phyloP scores from a whole-genome alignment of 2,329 filamentous ascomycete species.

The Aschersonia sp. region DNA sequence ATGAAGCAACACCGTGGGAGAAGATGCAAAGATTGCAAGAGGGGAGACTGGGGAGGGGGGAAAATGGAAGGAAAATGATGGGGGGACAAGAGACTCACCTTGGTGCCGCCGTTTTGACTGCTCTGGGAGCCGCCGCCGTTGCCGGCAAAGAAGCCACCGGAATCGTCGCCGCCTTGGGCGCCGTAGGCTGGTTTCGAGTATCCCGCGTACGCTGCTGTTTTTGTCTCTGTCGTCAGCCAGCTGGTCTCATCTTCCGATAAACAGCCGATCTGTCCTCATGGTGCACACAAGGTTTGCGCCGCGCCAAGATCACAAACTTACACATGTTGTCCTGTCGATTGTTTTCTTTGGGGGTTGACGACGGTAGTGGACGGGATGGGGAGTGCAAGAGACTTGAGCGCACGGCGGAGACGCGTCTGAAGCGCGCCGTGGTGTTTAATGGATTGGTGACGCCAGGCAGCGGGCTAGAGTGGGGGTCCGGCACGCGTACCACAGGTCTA shows the following conservation, averaged over 20 bases:
- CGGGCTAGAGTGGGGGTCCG: too few relatives aligned
- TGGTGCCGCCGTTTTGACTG: constrained; percentile 37
- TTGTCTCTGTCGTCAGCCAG: background rate
- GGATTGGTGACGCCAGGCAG: too few relatives aligned
- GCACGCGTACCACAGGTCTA: too few relatives aligned
- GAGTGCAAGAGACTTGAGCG: background rate
- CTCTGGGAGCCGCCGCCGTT: constrained; percentile 43
- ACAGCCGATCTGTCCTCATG: background rate
- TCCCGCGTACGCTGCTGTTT: constrained; percentile 33
- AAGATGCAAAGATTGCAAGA: background rate
- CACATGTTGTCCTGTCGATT: too few relatives aligned
- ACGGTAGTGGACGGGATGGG: constrained; percentile 1
- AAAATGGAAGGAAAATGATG: background rate
- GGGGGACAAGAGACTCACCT: constrained; percentile 17
- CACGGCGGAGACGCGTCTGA: constrained; percentile 6
- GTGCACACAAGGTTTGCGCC: constrained; percentile 19
- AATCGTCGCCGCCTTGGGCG: constrained; percentile 41
- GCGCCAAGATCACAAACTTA: too few relatives aligned
- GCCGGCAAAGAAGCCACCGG: constrained; percentile 45
- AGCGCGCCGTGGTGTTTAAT: constrained; percentile 6
- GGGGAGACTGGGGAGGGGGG: too few relatives aligned
- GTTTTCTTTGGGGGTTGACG: too few relatives aligned
- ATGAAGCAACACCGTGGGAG: too few relatives aligned
- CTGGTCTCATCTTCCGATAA: too few relatives aligned
- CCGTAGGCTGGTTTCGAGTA: constrained; percentile 33